Conservation (phyloP, 495 filamentous ascomycete species). For the Bathelium albidoporum region DNA sequence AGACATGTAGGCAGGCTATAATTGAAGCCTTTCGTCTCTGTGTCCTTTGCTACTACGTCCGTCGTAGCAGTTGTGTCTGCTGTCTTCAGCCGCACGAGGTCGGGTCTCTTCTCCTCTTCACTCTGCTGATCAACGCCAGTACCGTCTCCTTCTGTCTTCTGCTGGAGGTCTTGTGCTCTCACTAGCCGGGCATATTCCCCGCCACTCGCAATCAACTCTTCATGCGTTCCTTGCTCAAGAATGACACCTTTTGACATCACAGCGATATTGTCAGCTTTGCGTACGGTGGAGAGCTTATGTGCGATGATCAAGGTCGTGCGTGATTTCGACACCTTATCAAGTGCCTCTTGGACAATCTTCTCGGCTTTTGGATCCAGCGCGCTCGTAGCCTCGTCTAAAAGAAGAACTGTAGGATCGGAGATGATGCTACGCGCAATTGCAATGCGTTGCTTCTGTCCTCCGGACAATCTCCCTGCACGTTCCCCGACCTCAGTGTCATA, state of each 20-base stretch:
- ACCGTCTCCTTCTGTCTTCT: background rate
- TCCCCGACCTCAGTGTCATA: slow-evolving; percentile 21
- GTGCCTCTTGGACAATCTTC: slow-evolving; percentile 46
- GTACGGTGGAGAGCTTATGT: slow-evolving; percentile 49
- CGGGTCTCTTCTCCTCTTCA: slow-evolving; percentile 1
- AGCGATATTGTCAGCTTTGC: slow-evolving; percentile 37
- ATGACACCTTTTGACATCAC: slow-evolving; percentile 45
- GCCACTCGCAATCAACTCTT: slow-evolving; percentile 15
- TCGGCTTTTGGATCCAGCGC: slow-evolving; percentile 50
- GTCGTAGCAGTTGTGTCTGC: background rate
- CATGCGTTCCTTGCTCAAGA: slow-evolving; percentile 22
- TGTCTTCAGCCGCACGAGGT: background rate
- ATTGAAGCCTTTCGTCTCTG: slow-evolving; percentile 4
- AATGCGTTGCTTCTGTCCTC: slow-evolving; percentile 24
- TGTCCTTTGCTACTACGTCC: background rate
- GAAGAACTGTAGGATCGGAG: slow-evolving; percentile 19
- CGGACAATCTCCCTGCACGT: slow-evolving; percentile 10
- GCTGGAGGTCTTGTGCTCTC: slow-evolving; percentile 20
- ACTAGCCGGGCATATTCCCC: slow-evolving; percentile 25
- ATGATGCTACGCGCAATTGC: slow-evolving; percentile 24
- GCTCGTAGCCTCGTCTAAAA: slow-evolving; percentile 27
- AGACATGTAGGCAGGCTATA: slow-evolving; percentile 3
- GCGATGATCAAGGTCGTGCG: slow-evolving; percentile 55
- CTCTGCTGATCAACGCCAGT: background rate
- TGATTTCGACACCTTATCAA: slow-evolving; percentile 42